Percentiles rank a stretch among this genome's conserved stretches.
These are phyloP conservation scores for Paxillus ammoniavirescens DNA, from an alignment of 768 basidiomycete genomes.

Conservation along the genomic window DNA sequence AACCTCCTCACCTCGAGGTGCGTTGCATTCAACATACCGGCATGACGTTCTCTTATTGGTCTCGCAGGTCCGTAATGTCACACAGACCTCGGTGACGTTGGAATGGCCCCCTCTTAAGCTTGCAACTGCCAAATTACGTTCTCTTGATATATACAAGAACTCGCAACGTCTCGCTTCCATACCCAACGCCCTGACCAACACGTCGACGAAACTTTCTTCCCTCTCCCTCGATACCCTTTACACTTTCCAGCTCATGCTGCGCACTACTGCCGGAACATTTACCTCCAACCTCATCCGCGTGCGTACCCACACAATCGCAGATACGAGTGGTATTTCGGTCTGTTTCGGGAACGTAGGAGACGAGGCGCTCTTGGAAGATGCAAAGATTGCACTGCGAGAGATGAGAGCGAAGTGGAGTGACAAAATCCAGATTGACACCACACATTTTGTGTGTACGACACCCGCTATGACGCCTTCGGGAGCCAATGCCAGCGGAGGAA, in stretches of 20 bases:
- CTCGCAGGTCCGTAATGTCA: slow-evolving; percentile 80
- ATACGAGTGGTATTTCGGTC: slow-evolving; percentile 92
- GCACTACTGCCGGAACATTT: slow-evolving; percentile 89
- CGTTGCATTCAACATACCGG: slow-evolving; percentile 14
- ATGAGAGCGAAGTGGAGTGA: slow-evolving; percentile 93
- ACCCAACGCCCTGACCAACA: slow-evolving; percentile 78
- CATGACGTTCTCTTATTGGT: not conserved
- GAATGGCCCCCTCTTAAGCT: slow-evolving; percentile 91
- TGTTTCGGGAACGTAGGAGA: slow-evolving; percentile 94
- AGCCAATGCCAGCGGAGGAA: slow-evolving; percentile 52
- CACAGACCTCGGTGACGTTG: slow-evolving; percentile 94
- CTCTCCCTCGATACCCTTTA: slow-evolving; percentile 84
- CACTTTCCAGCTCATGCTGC: slow-evolving; percentile 90
- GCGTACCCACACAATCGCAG: slow-evolving; percentile 90
- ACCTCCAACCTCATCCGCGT: slow-evolving; percentile 82
- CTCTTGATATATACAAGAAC: slow-evolving; percentile 92
- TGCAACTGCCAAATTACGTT: slow-evolving; percentile 82
- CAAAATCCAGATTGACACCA: slow-evolving; percentile 95
- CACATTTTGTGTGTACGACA: slow-evolving; percentile 95
- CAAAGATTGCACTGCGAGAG: slow-evolving; percentile 73
- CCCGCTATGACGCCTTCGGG: slow-evolving; percentile 68
- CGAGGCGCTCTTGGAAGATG: slow-evolving; percentile 69
- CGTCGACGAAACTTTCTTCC: slow-evolving; percentile 83
- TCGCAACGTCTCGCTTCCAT: slow-evolving; percentile 84
- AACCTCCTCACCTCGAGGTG: slow-evolving; percentile 74